A percentile compares a stretch with the other conserved stretches of the same genome.
These are phyloP conservation scores for Chaetomiaceae sp. DNA, from an alignment of 2,329 filamentous ascomycete species.

Conservation along the genomic window DNA sequence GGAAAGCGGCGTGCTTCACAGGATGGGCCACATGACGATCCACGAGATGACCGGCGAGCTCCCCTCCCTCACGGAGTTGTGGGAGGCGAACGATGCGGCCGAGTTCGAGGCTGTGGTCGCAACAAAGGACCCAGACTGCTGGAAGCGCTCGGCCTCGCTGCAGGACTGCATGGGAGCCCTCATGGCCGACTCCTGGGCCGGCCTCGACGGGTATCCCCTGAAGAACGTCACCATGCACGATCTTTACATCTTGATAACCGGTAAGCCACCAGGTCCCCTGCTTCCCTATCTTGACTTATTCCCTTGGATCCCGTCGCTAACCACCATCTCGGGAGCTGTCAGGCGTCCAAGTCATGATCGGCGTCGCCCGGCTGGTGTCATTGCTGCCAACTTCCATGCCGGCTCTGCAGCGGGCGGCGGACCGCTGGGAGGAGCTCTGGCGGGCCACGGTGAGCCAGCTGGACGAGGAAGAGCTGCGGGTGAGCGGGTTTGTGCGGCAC, in stretches of 20 bases:
- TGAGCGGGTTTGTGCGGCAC: conserved; percentile 5
- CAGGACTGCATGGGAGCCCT: conserved; percentile 8
- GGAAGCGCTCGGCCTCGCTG: conserved; percentile 8
- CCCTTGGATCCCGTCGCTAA: too few relatives aligned
- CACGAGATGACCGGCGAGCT: conserved; percentile 27
- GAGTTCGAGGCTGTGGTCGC: conserved; percentile 19
- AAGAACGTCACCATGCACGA: not conserved
- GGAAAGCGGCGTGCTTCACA: conserved; percentile 27
- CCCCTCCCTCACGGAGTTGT: conserved; percentile 25
- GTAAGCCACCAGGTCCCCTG: not conserved
- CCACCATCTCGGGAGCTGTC: too few relatives aligned
- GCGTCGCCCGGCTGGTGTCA: not conserved
- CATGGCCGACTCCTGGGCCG: conserved; percentile 8
- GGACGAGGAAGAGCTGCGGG: not conserved
- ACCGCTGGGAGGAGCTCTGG: conserved; percentile 11
- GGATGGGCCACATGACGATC: conserved; percentile 21
- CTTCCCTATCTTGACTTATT: not conserved
- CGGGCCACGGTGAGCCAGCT: not conserved
- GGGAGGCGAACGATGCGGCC: conserved; percentile 22
- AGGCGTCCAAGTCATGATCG: conserved; percentile 4
- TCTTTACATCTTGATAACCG: not conserved
- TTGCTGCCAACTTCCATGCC: not conserved
- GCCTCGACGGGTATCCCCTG: not conserved
- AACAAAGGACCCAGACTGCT: not conserved
- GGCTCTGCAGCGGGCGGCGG: not conserved